Evolutionary conservation across 2,329 filamentous ascomycete genomes (phyloP), one percentile per base, ranked within the genome.

Genomic region (Leptosphaerulina australis): DNA sequence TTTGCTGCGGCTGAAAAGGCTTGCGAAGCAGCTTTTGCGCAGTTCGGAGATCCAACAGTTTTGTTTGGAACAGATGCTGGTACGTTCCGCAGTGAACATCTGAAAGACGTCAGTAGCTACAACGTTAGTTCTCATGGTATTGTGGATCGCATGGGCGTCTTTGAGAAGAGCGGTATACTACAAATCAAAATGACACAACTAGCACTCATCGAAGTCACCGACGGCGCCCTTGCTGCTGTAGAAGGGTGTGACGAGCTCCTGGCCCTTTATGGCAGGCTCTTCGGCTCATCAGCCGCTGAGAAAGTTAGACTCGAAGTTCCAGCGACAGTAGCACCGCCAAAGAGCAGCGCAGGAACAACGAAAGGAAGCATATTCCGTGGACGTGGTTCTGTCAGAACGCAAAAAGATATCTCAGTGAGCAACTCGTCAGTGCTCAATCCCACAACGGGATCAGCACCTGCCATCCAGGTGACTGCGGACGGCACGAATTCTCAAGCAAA

Each of bases 141-240:
- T 36, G 81, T 95, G 0, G 88, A 93, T 58, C 85, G 89, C 34
- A 90, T 97, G 85, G 88, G 91, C 55, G 84, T 86, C 50, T 84
- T 85, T 20, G 92, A 97, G 68, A 95, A 91, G 67, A 90, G 92
- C 70, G 83, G 84, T 38, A 87, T 99, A 31, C 75, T 99, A n/a
- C 90, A 97, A 71, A 86, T 97, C 54, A 96, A 96, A 72, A 96
- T 97, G 84, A 97, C 93, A 9, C 92, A 97, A 66, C 79, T 99
- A 52, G 83, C 88, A 3, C 81, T 99, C 15, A 74, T 94, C 3
- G 93, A 97, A 72, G 77, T 94, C 12, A 77, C 90, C 3, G 91
- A 97, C 68, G 91, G 91, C 1, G 85, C 91, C 0, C 87, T 90
- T 50, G 84, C 87, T 48, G 93, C 94, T 14, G 90, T 97, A 40